phyloP scores from a whole-genome alignment of 371 early-diverging fungal species.

The Mucor mucedo region DNA sequence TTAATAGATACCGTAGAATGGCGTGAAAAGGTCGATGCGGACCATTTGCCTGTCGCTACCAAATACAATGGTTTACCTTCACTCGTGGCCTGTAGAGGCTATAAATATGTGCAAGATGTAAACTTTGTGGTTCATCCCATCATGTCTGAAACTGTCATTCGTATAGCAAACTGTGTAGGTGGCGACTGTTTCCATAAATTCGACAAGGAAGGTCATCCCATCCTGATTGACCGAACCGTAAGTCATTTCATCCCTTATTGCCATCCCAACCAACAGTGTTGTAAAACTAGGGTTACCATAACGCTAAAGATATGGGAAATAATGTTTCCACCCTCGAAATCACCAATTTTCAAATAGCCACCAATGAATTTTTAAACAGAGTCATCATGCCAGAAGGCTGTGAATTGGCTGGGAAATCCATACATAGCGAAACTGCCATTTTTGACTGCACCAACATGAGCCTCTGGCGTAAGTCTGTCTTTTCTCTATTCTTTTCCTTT shows the following conservation, averaged over 20 bases:
- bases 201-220: conserved; percentile 78
- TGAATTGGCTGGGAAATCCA: conserved; percentile 62
- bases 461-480: conserved; percentile 55
- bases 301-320: conserved; percentile 70
- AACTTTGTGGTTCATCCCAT: conserved; percentile 65
- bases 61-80: conserved; percentile 66
- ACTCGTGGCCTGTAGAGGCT: conserved; percentile 75
- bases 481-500: not conserved
- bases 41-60: conserved; percentile 68
- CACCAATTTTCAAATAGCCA: conserved; percentile 70
- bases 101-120: conserved; percentile 61
- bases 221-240: conserved; percentile 82
- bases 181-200: conserved; percentile 83
- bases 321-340: conserved; percentile 63
- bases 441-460: conserved; percentile 82
- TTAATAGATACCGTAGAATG: conserved; percentile 67
- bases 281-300: conserved; percentile 63
- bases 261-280: not conserved
- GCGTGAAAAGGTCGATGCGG: conserved; percentile 69
- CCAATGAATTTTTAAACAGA: conserved; percentile 75
- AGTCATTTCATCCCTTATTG: conserved; percentile 14
- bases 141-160: conserved; percentile 65
- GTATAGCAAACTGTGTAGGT: conserved; percentile 67
- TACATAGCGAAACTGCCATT: conserved; percentile 78
- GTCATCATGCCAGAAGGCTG: conserved; percentile 74